Base-by-base conservation (phyloP, 306 rosid species). In the Cicer yamashitae region DNA sequence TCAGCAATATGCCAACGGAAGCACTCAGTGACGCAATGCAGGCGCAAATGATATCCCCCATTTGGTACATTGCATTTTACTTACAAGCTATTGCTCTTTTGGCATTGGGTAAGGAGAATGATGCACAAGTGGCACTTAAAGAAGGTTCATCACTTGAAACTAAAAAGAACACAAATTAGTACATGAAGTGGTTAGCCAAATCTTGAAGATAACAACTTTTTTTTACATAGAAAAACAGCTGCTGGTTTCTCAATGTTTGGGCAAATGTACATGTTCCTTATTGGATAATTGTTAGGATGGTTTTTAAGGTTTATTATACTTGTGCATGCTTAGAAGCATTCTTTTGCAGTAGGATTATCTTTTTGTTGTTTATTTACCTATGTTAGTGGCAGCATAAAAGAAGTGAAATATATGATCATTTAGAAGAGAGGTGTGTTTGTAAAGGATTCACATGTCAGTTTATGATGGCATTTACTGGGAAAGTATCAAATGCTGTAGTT, bases 41-140 rank as follows among this genome's bases (percentile, higher is more conserved):
- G 61, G 92, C 92, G 30, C 99, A 92, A 84, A 59, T 84, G 69
- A 84, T 96, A 79, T 88, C 91, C 50, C 97, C 96, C 6, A 54
- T 88, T 67, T 96, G 97, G 99, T 87, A 90, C 67, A 73, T 90
- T 37, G 96, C 99, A 37, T 89, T 82, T 56, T 96, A 96, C 79
- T 76, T 94, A 61, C 97, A 92, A 81, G 93, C 93, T 51, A 84
- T 80, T 54, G 81, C 96, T 25, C 96, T 92, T 77, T 87, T 85
- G 13, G 88, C 82, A 46, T 79, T 81, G 48, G 88, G 87, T 72
- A 86, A 75, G 86, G 87, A 87, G 47, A 84, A 52, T 13, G 98
- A 94, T 75, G 97, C 98, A 34, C 96, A 86, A 53, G 84, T 75
- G 56, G 90, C 98, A 17, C 92, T 92, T 78, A 91, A 83, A 77